These are phyloP conservation scores for sunflower (Helianthus annuus) DNA, from an alignment of 129 eudicot genomes.

Conservation along the genomic window DNA sequence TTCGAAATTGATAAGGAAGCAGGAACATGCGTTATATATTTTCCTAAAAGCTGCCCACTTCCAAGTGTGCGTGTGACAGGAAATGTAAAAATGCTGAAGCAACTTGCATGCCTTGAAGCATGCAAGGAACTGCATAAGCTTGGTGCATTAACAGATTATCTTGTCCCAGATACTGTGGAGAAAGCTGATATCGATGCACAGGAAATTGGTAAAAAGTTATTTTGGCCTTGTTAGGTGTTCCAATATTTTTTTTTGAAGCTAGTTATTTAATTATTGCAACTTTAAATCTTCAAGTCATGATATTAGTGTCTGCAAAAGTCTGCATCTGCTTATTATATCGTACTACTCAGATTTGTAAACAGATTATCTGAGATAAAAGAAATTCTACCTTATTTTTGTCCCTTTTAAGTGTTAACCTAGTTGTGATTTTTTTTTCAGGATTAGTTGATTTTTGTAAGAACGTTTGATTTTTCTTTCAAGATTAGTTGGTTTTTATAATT, in stretches of 20 bases:
- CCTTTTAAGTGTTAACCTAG: not conserved
- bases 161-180: slow-evolving; percentile 76
- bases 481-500: too few relatives aligned
- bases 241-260: not conserved
- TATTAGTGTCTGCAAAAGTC: not conserved
- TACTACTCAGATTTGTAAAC: not conserved
- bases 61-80: slow-evolving; percentile 46
- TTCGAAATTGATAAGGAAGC: slow-evolving; percentile 46
- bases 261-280: not conserved
- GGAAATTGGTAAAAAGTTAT: slow-evolving; percentile 46
- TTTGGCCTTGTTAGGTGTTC: not conserved
- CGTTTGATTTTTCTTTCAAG: too few relatives aligned
- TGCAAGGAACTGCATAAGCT: slow-evolving; percentile 68
- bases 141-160: slow-evolving; percentile 76
- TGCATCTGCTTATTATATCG: not conserved
- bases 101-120: slow-evolving; percentile 83
- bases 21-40: slow-evolving; percentile 48
- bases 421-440: not conserved
- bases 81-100: slow-evolving; percentile 52
- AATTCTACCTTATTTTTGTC: not conserved
- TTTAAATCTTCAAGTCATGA: not conserved
- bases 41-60: slow-evolving; percentile 79
- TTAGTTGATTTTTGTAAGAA: too few relatives aligned
- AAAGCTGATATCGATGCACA: slow-evolving; percentile 43
- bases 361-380: not conserved